phyloP scores from a whole-genome alignment of 176 grass and related monocot genomes.

The Aegilops umbellulata region DNA sequence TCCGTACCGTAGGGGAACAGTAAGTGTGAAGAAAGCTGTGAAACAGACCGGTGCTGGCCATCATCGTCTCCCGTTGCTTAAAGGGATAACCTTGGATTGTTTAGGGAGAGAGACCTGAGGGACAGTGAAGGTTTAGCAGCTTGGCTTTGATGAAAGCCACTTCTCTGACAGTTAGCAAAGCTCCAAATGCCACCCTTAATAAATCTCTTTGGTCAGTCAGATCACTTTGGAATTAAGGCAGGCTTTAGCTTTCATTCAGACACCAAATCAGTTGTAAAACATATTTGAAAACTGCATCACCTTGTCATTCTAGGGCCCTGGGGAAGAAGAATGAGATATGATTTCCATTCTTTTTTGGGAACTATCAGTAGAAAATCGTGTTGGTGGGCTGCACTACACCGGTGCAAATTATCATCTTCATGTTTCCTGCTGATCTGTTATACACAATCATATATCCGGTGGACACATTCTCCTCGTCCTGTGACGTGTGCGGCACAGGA shows the following conservation, averaged over 20 bases:
- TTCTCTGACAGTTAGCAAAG: neutral
- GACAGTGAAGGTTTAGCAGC: slow-evolving; percentile 8
- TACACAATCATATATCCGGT: neutral
- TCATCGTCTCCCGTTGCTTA: slow-evolving; percentile 35
- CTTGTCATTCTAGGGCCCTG: too few relatives aligned
- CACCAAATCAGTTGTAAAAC: neutral
- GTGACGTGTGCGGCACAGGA: slow-evolving; percentile 24
- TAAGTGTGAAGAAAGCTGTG: slow-evolving; percentile 27
- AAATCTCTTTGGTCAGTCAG: neutral
- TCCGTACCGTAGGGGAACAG: slow-evolving; percentile 19
- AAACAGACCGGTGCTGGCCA: slow-evolving; percentile 7
- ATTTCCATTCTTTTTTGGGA: neutral
- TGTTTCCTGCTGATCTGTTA: neutral
- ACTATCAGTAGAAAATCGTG: slow-evolving; percentile 5
- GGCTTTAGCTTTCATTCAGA: slow-evolving; percentile 11
- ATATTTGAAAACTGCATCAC: too few relatives aligned
- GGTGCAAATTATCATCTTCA: neutral
- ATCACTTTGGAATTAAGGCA: slow-evolving; percentile 3
- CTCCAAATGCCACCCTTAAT: neutral
- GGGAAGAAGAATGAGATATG: neutral
- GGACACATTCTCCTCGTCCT: slow-evolving; percentile 5
- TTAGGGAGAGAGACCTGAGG: slow-evolving; percentile 16
- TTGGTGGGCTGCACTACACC: neutral
- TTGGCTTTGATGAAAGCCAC: slow-evolving; percentile 17
- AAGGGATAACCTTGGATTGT: slow-evolving; percentile 1